Evolutionary conservation across 78 protist species (phyloP).

Genomic region (Creolimax fragrantissima): DNA sequence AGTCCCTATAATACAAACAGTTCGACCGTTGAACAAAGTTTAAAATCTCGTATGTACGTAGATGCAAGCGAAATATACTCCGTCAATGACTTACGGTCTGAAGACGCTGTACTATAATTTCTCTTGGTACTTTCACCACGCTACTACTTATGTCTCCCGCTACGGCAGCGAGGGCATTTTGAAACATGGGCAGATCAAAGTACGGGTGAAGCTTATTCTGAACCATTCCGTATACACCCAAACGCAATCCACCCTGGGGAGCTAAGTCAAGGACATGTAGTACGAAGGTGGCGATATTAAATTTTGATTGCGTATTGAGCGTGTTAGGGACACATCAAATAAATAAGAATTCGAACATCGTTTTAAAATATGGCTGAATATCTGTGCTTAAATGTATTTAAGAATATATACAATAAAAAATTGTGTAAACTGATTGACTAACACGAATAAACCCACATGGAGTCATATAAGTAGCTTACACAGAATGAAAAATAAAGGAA

Average conservation of each 20-base stretch:
- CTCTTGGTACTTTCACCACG: conserved; percentile 22
- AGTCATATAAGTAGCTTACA: no score
- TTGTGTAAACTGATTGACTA: no score
- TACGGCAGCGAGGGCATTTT: not conserved
- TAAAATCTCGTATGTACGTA: no score
- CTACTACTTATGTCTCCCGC: not conserved
- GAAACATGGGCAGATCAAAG: not conserved
- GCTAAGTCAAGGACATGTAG: not conserved
- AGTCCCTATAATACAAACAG: not conserved
- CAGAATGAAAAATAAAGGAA: no score
- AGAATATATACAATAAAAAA: no score
- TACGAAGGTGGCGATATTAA: not conserved
- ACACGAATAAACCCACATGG: no score
- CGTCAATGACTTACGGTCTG: conserved; percentile 28
- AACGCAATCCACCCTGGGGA: conserved; percentile 16
- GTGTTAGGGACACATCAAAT: no score
- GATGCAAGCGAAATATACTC: not conserved
- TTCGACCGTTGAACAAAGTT: no score
- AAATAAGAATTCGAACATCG: no score
- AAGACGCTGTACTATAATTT: not conserved
- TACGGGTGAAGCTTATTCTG: not conserved
- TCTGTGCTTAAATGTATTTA: no score
- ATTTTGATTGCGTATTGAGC: not conserved
- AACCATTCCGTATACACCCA: not conserved
- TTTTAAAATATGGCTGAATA: no score